A percentile compares a stretch with the other conserved stretches of the same genome.
phyloP scores from a whole-genome alignment of 1,139 yeast genomes.

The Protomyces gravidus region DNA sequence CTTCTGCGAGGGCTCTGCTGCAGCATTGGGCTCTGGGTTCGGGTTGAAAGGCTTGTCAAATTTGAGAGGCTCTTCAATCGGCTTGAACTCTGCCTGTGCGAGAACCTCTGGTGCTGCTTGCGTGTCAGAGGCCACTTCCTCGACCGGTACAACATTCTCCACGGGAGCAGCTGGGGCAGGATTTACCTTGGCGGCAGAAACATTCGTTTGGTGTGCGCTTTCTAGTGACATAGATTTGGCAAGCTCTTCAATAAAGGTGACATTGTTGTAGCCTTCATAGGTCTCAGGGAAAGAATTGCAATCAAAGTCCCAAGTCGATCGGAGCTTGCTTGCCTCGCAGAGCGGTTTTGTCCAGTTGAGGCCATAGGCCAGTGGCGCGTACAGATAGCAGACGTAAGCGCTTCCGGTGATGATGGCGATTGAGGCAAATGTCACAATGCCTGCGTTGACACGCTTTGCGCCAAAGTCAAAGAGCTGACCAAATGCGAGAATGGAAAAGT shows the following conservation, averaged over 20 bases:
- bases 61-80: background rate
- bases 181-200: constrained; percentile 1
- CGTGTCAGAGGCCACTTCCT: constrained; percentile 8
- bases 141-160: constrained; percentile 17
- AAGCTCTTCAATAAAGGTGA: background rate
- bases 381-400: constrained; percentile 55
- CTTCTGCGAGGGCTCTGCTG: background rate
- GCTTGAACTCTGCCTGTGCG: background rate
- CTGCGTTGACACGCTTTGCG: constrained; percentile 35
- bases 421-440: constrained; percentile 43
- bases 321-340: constrained; percentile 60
- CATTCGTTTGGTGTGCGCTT: background rate
- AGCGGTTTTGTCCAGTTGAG: constrained; percentile 68
- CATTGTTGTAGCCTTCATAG: constrained; percentile 8
- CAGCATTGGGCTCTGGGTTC: background rate
- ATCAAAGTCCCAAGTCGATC: constrained; percentile 78
- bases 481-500: constrained; percentile 78
- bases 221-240: background rate
- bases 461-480: constrained; percentile 74
- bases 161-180: constrained; percentile 13
- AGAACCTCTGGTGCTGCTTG: background rate
- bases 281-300: constrained; percentile 44
- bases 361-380: constrained; percentile 75
- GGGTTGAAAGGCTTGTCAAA: background rate
- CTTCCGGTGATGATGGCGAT: constrained; percentile 51